Evolutionary conservation across 1,139 yeast genomes (phyloP).

Genomic region (Arxiozyma bovina): DNA sequence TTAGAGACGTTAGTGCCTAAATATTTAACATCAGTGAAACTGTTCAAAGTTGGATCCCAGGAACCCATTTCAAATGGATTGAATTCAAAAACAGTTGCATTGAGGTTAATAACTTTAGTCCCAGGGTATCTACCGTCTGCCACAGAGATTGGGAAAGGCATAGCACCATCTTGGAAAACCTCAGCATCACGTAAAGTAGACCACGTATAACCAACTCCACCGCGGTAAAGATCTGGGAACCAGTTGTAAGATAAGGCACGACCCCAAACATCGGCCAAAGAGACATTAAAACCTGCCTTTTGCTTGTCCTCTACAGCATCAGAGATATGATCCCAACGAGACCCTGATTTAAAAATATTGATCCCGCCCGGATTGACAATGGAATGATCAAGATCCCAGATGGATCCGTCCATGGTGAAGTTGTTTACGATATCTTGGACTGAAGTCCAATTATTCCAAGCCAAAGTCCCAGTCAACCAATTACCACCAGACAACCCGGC

Average conservation of each 20-base stretch:
- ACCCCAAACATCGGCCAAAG: slow-evolving; percentile 94
- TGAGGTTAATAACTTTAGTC: slow-evolving; percentile 44
- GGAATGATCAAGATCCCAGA: slow-evolving; percentile 62
- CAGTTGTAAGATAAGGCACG: slow-evolving; percentile 72
- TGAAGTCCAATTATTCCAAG: slow-evolving; percentile 73
- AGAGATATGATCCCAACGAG: slow-evolving; percentile 41
- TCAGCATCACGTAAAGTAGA: slow-evolving; percentile 47
- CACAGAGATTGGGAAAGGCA: slow-evolving; percentile 80
- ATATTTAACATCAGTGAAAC: slow-evolving; percentile 61
- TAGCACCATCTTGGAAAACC: slow-evolving; percentile 47
- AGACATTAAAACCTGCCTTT: slow-evolving; percentile 68
- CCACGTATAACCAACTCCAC: slow-evolving; percentile 60
- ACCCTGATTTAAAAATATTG: slow-evolving; percentile 48
- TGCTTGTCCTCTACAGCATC: slow-evolving; percentile 42
- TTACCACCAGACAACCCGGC: slow-evolving; percentile 43
- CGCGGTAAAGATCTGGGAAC: slow-evolving; percentile 44
- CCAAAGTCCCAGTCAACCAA: slow-evolving; percentile 53
- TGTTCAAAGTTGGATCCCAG: slow-evolving; percentile 70
- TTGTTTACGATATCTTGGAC: slow-evolving; percentile 46
- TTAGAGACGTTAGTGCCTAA: slow-evolving; percentile 58
- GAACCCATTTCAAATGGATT: slow-evolving; percentile 82
- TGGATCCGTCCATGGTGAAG: slow-evolving; percentile 31
- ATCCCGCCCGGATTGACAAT: slow-evolving; percentile 64
- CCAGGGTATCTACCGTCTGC: slow-evolving; percentile 75
- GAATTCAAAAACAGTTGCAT: slow-evolving; percentile 70